phyloP scores from a whole-genome alignment of 2,329 filamentous ascomycete species.

The Akanthomyces uredinophilus region DNA sequence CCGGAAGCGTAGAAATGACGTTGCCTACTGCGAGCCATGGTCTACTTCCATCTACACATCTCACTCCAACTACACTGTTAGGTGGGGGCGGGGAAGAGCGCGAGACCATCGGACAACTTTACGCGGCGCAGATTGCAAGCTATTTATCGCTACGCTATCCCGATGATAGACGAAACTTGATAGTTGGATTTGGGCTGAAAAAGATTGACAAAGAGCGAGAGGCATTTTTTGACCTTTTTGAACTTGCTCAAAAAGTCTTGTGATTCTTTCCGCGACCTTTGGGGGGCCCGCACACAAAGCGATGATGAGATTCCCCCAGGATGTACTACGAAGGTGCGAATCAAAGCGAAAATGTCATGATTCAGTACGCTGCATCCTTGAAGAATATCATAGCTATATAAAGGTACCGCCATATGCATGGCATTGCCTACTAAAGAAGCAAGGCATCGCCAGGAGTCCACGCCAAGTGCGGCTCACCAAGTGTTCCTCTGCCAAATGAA shows the following conservation, averaged over 20 bases:
- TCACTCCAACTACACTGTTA: constrained; percentile 82
- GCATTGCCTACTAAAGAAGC: too few relatives aligned
- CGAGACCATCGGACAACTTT: constrained; percentile 80
- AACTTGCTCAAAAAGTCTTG: constrained; percentile 55
- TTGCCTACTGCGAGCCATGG: constrained; percentile 40
- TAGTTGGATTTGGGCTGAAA: constrained; percentile 56
- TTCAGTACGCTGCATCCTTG: too few relatives aligned
- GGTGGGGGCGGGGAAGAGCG: constrained; percentile 75
- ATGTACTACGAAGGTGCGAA: too few relatives aligned
- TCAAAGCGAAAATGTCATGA: too few relatives aligned
- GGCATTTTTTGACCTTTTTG: constrained; percentile 60
- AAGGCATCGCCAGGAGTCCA: too few relatives aligned
- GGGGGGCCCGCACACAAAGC: background rate
- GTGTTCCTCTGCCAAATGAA: too few relatives aligned
- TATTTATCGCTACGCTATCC: constrained; percentile 68
- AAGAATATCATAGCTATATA: too few relatives aligned
- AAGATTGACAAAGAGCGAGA: constrained; percentile 47
- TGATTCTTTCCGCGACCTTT: constrained; percentile 21
- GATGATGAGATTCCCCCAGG: too few relatives aligned
- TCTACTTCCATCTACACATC: constrained; percentile 70
- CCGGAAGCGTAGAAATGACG: constrained; percentile 58
- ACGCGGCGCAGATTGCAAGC: constrained; percentile 84
- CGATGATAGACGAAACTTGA: constrained; percentile 54
- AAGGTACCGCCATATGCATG: too few relatives aligned
- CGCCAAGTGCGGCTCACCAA: too few relatives aligned